Evolutionary conservation across 441 rosid species (phyloP), one percentile per base, ranked within the genome.

Genomic region (Viola pubescens): DNA sequence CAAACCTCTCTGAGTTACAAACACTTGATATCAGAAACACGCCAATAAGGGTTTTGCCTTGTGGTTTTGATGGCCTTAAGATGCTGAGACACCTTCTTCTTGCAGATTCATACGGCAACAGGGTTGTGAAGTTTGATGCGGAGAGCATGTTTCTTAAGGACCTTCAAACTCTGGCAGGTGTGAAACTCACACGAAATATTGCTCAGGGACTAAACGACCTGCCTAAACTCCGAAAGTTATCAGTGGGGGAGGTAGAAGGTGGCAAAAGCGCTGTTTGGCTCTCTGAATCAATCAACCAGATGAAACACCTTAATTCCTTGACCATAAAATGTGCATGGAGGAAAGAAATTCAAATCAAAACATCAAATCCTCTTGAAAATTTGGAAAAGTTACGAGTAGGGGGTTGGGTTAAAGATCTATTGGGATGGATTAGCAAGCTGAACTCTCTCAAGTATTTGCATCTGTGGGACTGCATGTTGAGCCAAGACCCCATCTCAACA

Each of bases 341-440:
- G 34, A 6, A 39, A 12, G 7, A 55, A n/a, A 5, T 55, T 13
- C 19, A 55, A 4, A 19, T 55, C 4, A 6, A 40, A n/a, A 9
- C 9, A 52, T 19, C 10, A 9, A 52, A 26, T 19, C 55, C 37
- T 14, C 46, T 41, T 11, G 11, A 55, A n/a, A 6, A n/a, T 39
- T 41, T 55, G 12, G 26, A n/a, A 13, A 55, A 55, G 58, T 41
- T 55, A 55, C 45, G 46, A 12, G 58, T 40, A 39, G 58, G 58
- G 41, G 58, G 58, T 40, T 41, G 14, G 12, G 44, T 41, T 26
- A 9, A 8, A 55, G 41, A 39, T 41, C 41, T 55, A 34, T 13
- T 13, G 13, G 5, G 0, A 1, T 41, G 45, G 10, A 4, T 26
- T 26, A 41, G 9, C 34, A 39, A 12, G 26, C 58, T 55, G 13